Evolutionary conservation across 2,329 filamentous ascomycete genomes (phyloP).

Genomic region (Fusarium sp.): DNA sequence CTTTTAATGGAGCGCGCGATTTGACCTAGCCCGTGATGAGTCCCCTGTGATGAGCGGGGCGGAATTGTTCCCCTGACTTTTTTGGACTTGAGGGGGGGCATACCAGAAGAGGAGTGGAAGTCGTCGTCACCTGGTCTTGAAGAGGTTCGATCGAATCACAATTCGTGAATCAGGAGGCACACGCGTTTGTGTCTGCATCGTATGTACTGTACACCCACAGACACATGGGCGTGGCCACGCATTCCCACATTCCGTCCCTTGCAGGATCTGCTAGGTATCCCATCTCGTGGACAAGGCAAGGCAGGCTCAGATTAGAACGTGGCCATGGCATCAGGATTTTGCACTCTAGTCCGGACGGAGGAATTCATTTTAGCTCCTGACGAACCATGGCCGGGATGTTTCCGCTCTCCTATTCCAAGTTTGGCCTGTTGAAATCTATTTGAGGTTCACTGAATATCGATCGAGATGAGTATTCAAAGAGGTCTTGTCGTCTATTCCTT

Average conservation of each 20-base stretch:
- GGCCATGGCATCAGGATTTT: background rate
- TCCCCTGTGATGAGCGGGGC: constrained; percentile 24
- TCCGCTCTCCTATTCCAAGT: background rate
- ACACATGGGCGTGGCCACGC: background rate
- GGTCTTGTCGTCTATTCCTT: background rate
- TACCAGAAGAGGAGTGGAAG: constrained; percentile 3
- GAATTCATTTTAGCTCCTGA: constrained; percentile 3
- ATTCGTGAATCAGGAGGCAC: background rate
- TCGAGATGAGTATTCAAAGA: background rate
- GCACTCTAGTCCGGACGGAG: background rate
- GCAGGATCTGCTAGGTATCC: background rate
- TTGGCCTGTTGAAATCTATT: background rate
- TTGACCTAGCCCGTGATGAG: constrained; percentile 13
- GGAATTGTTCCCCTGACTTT: constrained; percentile 8
- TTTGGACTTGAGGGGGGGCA: background rate
- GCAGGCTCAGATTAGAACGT: background rate
- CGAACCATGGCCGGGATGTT: background rate
- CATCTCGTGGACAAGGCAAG: background rate
- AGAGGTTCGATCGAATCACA: background rate
- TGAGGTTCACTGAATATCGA: background rate
- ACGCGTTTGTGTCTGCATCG: background rate
- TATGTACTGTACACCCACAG: no score
- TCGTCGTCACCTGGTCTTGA: background rate
- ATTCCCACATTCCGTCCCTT: constrained; percentile 10
- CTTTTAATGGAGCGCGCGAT: background rate